Conservation (phyloP, 2,329 filamentous ascomycete genomes). For the Pestalotiopsis sp. region DNA sequence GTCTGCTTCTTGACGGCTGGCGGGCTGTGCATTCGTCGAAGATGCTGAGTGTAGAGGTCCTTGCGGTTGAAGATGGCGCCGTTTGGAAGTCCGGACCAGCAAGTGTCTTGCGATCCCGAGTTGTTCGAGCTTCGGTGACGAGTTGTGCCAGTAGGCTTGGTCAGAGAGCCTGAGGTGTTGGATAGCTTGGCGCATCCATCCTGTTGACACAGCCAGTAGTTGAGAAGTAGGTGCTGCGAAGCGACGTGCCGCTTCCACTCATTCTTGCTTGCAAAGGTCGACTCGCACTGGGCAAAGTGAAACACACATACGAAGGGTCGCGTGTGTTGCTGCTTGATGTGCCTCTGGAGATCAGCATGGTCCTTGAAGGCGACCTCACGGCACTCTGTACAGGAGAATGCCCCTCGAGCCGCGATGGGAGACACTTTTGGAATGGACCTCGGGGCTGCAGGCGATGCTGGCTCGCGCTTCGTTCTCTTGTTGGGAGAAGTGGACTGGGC, state of each 20-base stretch:
- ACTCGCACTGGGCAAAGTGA: constrained; percentile 72
- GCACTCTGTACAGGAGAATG: constrained; percentile 40
- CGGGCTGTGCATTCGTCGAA: constrained; percentile 80
- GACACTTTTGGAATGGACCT: constrained; percentile 22
- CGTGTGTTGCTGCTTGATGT: constrained; percentile 56
- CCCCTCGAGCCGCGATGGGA: constrained; percentile 24
- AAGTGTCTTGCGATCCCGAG: constrained; percentile 13
- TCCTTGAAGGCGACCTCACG: constrained; percentile 45
- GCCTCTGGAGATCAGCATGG: constrained; percentile 45
- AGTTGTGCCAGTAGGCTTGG: constrained; percentile 12
- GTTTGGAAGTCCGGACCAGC: constrained; percentile 44
- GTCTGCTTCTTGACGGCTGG: constrained; percentile 41
- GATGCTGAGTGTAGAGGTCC: constrained; percentile 87
- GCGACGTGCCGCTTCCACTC: constrained; percentile 93
- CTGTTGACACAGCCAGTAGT: constrained; percentile 76
- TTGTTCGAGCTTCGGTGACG: constrained; percentile 21
- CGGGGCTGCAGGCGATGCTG: constrained; percentile 19
- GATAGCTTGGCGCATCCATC: constrained; percentile 51
- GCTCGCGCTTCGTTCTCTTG: constrained; percentile 21
- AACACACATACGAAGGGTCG: constrained; percentile 78
- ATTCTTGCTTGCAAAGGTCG: constrained; percentile 80
- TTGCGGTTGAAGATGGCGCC: constrained; percentile 81
- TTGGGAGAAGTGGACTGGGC: not conserved
- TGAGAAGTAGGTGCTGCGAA: constrained; percentile 76
- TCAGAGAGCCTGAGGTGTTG: constrained; percentile 21